These are phyloP conservation scores for Epichloe hybrida DNA, from an alignment of 2,329 filamentous ascomycete species.

Conservation along the genomic window DNA sequence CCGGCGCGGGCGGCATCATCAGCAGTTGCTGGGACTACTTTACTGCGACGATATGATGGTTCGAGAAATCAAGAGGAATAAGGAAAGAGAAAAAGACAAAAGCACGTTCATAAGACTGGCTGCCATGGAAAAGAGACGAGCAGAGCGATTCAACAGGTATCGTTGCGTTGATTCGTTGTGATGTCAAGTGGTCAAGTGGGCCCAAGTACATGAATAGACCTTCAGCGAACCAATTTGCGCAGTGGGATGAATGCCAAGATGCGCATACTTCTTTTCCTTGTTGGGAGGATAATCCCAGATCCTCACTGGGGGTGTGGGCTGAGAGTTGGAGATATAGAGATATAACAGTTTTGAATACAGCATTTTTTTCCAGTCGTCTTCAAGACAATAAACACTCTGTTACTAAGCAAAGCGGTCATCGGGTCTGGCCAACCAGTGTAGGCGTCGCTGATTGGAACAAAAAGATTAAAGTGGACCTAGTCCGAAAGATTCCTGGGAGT, in stretches of 20 bases:
- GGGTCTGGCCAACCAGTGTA: background rate
- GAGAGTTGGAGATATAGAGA: too few relatives aligned
- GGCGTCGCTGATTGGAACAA: background rate
- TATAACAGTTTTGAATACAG: too few relatives aligned
- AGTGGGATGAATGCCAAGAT: background rate
- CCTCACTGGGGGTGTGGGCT: too few relatives aligned
- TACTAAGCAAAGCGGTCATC: background rate
- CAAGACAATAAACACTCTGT: background rate
- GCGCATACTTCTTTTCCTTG: too few relatives aligned
- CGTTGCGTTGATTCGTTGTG: too few relatives aligned
- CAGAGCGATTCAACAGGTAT: too few relatives aligned
- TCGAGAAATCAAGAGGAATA: background rate
- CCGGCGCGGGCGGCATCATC: slow-evolving; percentile 22
- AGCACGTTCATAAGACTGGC: too few relatives aligned
- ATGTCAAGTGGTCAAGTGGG: background rate
- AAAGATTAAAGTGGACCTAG: background rate
- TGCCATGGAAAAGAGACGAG: too few relatives aligned
- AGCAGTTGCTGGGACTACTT: slow-evolving; percentile 20
- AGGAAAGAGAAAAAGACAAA: too few relatives aligned
- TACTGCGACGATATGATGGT: background rate
- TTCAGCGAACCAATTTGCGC: slow-evolving; percentile 12
- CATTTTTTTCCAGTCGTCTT: too few relatives aligned
- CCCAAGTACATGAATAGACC: background rate
- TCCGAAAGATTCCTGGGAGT: background rate
- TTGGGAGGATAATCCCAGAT: too few relatives aligned